Evolutionary conservation across 495 filamentous ascomycete genomes (phyloP).

Genomic region (Penicillium parvum): DNA sequence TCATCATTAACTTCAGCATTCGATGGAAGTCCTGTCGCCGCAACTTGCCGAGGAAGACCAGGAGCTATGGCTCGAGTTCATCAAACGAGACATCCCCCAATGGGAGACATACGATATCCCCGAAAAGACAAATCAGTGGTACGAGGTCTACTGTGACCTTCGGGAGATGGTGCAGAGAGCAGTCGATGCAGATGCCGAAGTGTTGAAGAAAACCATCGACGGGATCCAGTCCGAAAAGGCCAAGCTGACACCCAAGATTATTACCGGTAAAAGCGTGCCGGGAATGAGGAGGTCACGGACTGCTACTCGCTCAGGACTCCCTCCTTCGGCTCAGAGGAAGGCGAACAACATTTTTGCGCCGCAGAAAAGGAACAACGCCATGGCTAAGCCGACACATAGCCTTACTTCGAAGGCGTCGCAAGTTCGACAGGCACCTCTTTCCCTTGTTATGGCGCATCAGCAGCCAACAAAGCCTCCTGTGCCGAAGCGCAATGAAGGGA

Average conservation of each 20-base stretch:
- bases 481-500: slow-evolving; percentile 1
- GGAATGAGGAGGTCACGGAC: slow-evolving; percentile 3
- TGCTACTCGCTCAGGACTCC: slow-evolving; percentile 23
- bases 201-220: slow-evolving; percentile 45
- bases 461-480: slow-evolving; percentile 21
- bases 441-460: slow-evolving; percentile 41
- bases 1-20: slow-evolving; percentile 31
- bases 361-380: slow-evolving; percentile 30
- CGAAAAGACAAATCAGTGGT: slow-evolving; percentile 55
- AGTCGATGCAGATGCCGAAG: slow-evolving; percentile 45
- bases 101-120: slow-evolving; percentile 56
- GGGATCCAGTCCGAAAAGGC: slow-evolving; percentile 47
- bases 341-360: slow-evolving; percentile 36
- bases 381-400: slow-evolving; percentile 39
- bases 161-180: slow-evolving; percentile 39
- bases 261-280: slow-evolving; percentile 21
- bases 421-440: slow-evolving; percentile 36
- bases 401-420: slow-evolving; percentile 35
- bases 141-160: slow-evolving; percentile 57
- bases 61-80: slow-evolving; percentile 66
- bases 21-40: slow-evolving; percentile 60
- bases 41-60: slow-evolving; percentile 56
- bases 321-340: slow-evolving; percentile 20
- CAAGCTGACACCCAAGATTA: slow-evolving; percentile 43
- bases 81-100: slow-evolving; percentile 61